Evolutionary conservation across 2,329 filamentous ascomycete species (phyloP), one percentile per base, ranked within the genome.

Genomic region (Polytolypa hystricis): DNA sequence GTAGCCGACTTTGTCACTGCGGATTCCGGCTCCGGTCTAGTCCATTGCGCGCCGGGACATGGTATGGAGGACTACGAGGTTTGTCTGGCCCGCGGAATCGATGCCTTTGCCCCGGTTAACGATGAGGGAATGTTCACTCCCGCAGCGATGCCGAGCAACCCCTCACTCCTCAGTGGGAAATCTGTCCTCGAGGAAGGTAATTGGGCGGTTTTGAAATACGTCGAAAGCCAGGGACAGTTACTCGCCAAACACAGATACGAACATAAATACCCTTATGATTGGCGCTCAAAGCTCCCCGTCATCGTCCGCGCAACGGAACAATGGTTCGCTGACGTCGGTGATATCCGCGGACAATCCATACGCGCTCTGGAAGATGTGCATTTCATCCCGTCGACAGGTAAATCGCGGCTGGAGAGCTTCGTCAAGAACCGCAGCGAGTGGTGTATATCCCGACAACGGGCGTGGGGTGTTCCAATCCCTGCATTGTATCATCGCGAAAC

Each of bases 231-330:
- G 42, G 54, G 53, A 14, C 55, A 66, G n/a, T 71, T 96, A 3
- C 63, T 95, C 27, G 70, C 71, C 26, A 73, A 72, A 3, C 81
- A 93, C 47, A 69, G 69, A 39, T 81, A 89, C 54, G 71, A 70
- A 35, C 91, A 98, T 67, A 96, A 94, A 58, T 96, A 96, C 55
- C 91, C 91, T 0, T 94, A 96, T 48, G 91, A 98, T 61, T 98
- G 91, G 91, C 74, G 91, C 37, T 93, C 89, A 0, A 98, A 96
- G 60, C 71, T 82, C 47, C 91, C 91, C 1, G 79, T 98, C 33
- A 85, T 98, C 41, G 76, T 93, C 21, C 70, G 91, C 46, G 89
- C 91, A 3, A 98, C 93, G 0, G 84, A 87, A 25, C 91, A 98
- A 61, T 98, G 91, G 91, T 98, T 98, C 54, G 86, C 91, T 8